Evolutionary conservation across 192 early-diverging fungal species (phyloP).

Genomic region (Mortierella antarctica): DNA sequence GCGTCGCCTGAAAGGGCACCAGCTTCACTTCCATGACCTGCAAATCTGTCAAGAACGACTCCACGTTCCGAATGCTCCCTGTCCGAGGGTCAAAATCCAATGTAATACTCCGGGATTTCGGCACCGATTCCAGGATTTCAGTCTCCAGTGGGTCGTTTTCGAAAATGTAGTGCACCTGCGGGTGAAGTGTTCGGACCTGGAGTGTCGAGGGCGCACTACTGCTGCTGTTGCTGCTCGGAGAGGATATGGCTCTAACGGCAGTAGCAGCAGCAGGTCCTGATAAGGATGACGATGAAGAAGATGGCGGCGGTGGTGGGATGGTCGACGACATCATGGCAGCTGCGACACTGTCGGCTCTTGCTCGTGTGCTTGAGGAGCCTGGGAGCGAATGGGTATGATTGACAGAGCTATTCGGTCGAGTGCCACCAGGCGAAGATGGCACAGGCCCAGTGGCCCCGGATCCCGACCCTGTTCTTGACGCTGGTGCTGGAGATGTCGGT

Average conservation of each 20-base stretch:
- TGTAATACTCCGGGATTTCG: conserved; percentile 34
- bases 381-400: too few species aligned
- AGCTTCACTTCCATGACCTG: conserved; percentile 45
- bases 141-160: conserved; percentile 41
- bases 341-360: too few species aligned
- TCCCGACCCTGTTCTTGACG: background rate
- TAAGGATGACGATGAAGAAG: background rate
- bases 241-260: background rate
- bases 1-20: background rate
- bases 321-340: too few species aligned
- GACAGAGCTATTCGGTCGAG: too few species aligned
- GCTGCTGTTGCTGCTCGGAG: background rate
- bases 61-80: conserved; percentile 31
- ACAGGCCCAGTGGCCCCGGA: too few species aligned
- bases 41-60: conserved; percentile 24
- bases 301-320: background rate
- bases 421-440: background rate
- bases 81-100: conserved; percentile 40
- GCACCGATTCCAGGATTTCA: conserved; percentile 40
- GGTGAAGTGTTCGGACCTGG: conserved; percentile 25
- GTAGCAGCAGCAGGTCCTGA: background rate
- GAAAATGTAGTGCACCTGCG: conserved; percentile 44
- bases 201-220: background rate
- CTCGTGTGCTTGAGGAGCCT: too few species aligned
- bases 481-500: background rate